Conservation (phyloP, 306 rosid species). For the Arachis hypogaea region DNA sequence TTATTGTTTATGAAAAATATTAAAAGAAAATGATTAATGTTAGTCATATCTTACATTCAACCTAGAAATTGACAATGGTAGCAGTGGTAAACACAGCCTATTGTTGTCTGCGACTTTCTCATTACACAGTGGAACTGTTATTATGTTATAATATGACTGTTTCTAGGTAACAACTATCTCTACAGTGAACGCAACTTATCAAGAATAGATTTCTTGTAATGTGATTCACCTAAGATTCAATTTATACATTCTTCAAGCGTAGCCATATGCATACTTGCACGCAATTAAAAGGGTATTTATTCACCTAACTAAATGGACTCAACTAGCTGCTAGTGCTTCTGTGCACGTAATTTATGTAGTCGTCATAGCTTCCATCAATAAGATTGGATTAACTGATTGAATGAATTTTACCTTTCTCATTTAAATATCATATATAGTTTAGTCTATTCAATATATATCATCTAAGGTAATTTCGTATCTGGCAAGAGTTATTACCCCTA, state of each 20-base stretch:
- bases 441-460: neutral
- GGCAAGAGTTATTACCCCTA: neutral
- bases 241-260: neutral
- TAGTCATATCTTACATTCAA: conserved; percentile 13
- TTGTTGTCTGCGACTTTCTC: conserved; percentile 23
- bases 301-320: conserved; percentile 15
- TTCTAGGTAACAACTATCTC: conserved; percentile 21
- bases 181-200: neutral
- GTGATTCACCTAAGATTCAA: neutral
- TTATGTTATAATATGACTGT: neutral
- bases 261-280: neutral
- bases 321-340: neutral
- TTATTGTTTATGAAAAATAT: neutral
- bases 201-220: neutral
- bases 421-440: too few species aligned
- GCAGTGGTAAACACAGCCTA: conserved; percentile 6
- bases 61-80: conserved; percentile 37
- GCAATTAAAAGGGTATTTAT: neutral
- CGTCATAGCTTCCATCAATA: neutral
- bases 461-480: neutral
- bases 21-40: too few species aligned
- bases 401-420: neutral
- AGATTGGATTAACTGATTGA: neutral
- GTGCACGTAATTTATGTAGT: neutral
- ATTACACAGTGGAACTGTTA: neutral